These are phyloP conservation scores for Aspergillus sclerotialis DNA, from an alignment of 2,329 filamentous ascomycete genomes.

Conservation along the genomic window DNA sequence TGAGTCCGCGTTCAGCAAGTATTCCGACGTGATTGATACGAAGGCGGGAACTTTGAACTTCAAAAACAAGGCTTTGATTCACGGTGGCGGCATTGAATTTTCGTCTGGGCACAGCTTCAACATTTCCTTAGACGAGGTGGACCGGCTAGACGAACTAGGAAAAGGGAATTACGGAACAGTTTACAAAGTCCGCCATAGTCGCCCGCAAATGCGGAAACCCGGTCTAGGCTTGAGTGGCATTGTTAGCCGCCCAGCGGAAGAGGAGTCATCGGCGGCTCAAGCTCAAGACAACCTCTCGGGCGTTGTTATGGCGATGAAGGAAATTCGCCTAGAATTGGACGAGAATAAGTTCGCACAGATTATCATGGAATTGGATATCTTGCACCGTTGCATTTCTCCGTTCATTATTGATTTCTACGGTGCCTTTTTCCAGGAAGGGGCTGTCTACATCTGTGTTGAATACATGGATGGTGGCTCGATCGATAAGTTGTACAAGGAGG, in stretches of 20 bases:
- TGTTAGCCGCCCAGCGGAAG: conserved; percentile 35
- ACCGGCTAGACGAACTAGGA: conserved; percentile 84
- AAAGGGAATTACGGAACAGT: conserved; percentile 99
- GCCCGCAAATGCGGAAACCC: conserved; percentile 55
- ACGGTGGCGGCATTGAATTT: conserved; percentile 85
- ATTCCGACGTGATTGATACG: conserved; percentile 78
- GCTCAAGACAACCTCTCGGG: conserved; percentile 42
- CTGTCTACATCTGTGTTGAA: conserved; percentile 98
- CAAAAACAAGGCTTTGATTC: conserved; percentile 84
- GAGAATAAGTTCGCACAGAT: conserved; percentile 96
- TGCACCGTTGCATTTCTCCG: conserved; percentile 89
- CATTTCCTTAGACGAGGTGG: conserved; percentile 92
- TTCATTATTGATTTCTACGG: conserved; percentile 99
- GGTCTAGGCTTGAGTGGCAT: conserved; percentile 56
- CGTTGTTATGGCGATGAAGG: conserved; percentile 97
- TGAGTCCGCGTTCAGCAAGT: conserved; percentile 56
- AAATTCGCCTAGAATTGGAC: conserved; percentile 90
- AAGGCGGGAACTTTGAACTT: conserved; percentile 89
- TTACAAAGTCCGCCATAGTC: conserved; percentile 87
- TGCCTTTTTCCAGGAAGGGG: conserved; percentile 97
- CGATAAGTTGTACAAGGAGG: conserved; percentile 88
- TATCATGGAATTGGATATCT: conserved; percentile 92
- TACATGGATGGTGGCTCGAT: conserved; percentile 98
- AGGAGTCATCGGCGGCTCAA: conserved; percentile 11
- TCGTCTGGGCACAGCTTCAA: conserved; percentile 81